These are phyloP conservation scores for Neonectria magnoliae DNA, from an alignment of 2,329 filamentous ascomycete species.

Conservation along the genomic window DNA sequence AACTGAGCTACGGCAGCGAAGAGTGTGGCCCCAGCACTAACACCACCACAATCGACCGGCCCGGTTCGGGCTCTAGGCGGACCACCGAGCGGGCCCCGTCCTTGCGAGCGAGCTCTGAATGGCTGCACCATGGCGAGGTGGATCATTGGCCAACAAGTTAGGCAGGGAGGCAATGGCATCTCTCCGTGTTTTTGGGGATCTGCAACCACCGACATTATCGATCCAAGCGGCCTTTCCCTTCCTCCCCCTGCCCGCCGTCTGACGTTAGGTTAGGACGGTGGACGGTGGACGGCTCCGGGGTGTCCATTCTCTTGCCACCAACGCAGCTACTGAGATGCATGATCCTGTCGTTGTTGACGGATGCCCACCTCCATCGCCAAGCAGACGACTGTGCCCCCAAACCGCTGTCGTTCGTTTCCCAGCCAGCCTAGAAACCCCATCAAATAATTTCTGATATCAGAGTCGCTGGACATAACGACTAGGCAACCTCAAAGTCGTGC, in stretches of 20 bases:
- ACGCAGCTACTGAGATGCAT: slow-evolving; percentile 4
- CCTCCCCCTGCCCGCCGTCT: slow-evolving; percentile 20
- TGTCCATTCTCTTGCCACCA: slow-evolving; percentile 16
- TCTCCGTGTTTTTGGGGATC: slow-evolving; percentile 29
- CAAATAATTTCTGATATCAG: slow-evolving; percentile 13
- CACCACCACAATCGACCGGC: slow-evolving; percentile 36
- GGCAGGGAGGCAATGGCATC: slow-evolving; percentile 29
- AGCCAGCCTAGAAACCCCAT: slow-evolving; percentile 22
- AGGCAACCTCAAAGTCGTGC: not conserved
- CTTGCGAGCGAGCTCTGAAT: slow-evolving; percentile 23
- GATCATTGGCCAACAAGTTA: slow-evolving; percentile 19
- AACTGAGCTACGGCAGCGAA: slow-evolving; percentile 20
- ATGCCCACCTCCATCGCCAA: slow-evolving; percentile 4
- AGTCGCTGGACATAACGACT: slow-evolving; percentile 11
- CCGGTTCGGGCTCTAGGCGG: slow-evolving; percentile 42
- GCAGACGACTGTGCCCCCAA: not conserved
- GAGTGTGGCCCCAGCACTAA: slow-evolving; percentile 31
- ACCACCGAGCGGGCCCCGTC: slow-evolving; percentile 36
- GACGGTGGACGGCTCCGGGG: slow-evolving; percentile 9
- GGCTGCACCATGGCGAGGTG: slow-evolving; percentile 19
- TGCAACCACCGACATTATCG: slow-evolving; percentile 26
- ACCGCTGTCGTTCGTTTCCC: not conserved
- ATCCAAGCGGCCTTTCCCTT: slow-evolving; percentile 23
- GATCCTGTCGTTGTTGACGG: not conserved
- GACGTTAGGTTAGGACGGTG: slow-evolving; percentile 15